phyloP scores from a whole-genome alignment of 1,139 yeast genomes.

The Saccharomyces hybrid region DNA sequence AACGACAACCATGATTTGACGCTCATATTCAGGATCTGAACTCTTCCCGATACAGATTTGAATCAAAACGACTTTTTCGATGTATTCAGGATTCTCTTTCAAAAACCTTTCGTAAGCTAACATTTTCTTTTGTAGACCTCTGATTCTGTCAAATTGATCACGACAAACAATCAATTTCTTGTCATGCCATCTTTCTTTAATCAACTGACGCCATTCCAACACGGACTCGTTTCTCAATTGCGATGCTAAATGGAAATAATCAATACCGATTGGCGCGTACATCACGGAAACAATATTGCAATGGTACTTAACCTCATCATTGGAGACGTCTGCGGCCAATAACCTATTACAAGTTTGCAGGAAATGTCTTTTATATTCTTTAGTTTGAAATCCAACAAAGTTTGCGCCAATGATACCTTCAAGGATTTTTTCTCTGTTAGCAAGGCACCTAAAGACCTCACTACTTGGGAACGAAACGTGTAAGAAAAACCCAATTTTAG shows the following conservation, averaged over 20 bases:
- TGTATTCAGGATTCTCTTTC: conserved; percentile 45
- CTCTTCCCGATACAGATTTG: conserved; percentile 43
- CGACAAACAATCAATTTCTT: conserved; percentile 70
- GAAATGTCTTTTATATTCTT: conserved; percentile 86
- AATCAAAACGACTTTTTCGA: too few relatives aligned
- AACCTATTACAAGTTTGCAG: conserved; percentile 80
- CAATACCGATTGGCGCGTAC: conserved; percentile 79
- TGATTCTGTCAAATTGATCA: background rate
- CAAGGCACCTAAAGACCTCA: too few relatives aligned
- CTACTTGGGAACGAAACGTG: too few relatives aligned
- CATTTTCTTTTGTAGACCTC: conserved; percentile 43
- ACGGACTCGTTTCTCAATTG: conserved; percentile 48
- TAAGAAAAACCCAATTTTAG: conserved; percentile 35
- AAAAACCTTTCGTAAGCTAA: conserved; percentile 77
- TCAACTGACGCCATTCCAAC: conserved; percentile 55
- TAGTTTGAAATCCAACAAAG: conserved; percentile 77
- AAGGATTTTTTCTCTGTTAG: conserved; percentile 42
- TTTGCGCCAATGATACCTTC: conserved; percentile 85
- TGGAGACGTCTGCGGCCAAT: conserved; percentile 69
- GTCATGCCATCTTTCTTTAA: conserved; percentile 63
- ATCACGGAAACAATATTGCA: conserved; percentile 60
- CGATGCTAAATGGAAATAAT: conserved; percentile 48
- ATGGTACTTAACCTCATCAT: conserved; percentile 56
- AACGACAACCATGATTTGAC: conserved; percentile 66
- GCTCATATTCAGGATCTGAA: conserved; percentile 46